These are phyloP conservation scores for Cymbopogon flexuosus DNA, from an alignment of 202 grass and related monocot genomes.

Conservation along the genomic window DNA sequence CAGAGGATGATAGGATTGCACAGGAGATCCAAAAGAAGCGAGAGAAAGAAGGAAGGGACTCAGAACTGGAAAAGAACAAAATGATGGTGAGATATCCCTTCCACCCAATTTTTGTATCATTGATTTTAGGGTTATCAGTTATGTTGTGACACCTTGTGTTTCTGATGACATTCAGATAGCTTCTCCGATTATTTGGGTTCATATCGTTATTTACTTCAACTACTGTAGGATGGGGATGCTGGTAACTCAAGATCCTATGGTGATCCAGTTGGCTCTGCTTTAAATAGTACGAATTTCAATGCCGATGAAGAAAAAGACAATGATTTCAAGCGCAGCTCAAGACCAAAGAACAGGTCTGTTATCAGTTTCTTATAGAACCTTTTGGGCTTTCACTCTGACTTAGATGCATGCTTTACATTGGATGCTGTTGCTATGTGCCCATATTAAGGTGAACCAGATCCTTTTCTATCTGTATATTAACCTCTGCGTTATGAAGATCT, in stretches of 20 bases:
- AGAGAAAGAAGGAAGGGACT: conserved; percentile 77
- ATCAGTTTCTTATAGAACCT: neutral
- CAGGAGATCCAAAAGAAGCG: conserved; percentile 84
- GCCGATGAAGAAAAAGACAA: conserved; percentile 36
- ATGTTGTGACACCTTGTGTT: conserved; percentile 73
- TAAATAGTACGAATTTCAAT: conserved; percentile 34
- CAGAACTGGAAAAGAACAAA: conserved; percentile 51
- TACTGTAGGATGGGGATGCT: conserved; percentile 79
- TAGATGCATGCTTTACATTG: neutral
- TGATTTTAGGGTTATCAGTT: conserved; percentile 28
- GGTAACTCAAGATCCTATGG: conserved; percentile 49
- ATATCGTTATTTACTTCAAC: conserved; percentile 99
- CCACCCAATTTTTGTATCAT: conserved; percentile 18
- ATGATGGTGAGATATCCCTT: conserved; percentile 52
- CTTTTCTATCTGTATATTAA: neutral
- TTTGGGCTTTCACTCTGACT: neutral
- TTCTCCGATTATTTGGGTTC: conserved; percentile 87
- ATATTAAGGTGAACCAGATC: neutral
- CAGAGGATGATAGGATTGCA: conserved; percentile 74
- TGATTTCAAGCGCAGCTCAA: conserved; percentile 38
- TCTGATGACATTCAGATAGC: conserved; percentile 96
- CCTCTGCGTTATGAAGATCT: neutral
- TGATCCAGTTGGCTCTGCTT: conserved; percentile 41
- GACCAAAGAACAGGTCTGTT: conserved; percentile 53
- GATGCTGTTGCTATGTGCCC: neutral